phyloP scores from a whole-genome alignment of 2,329 filamentous ascomycete genomes.

The Microthyrium microscopicum region DNA sequence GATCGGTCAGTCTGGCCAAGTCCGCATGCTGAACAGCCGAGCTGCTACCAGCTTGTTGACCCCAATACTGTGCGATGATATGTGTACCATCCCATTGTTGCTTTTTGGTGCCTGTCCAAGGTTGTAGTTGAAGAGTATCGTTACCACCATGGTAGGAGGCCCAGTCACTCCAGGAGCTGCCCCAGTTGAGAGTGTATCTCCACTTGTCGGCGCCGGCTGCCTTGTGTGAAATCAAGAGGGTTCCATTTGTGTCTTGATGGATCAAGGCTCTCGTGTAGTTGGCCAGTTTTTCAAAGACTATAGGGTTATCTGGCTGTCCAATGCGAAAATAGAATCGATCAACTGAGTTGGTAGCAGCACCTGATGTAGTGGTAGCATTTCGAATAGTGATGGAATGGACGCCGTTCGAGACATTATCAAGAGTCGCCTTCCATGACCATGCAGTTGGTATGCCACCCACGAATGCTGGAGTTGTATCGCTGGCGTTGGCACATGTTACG shows the following conservation, averaged over 20 bases:
- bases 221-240: slow-evolving; percentile 37
- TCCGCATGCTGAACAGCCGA: slow-evolving; percentile 45
- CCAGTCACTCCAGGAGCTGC: slow-evolving; percentile 43
- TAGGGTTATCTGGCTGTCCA: slow-evolving; percentile 39
- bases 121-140: slow-evolving; percentile 28
- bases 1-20: slow-evolving; percentile 21
- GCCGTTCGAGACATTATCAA: slow-evolving; percentile 42
- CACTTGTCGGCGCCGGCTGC: slow-evolving; percentile 46
- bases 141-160: slow-evolving; percentile 36
- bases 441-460: slow-evolving; percentile 36
- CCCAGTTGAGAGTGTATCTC: slow-evolving; percentile 47
- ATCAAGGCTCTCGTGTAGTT: slow-evolving; percentile 43
- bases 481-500: slow-evolving; percentile 27
- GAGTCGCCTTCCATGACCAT: slow-evolving; percentile 36
- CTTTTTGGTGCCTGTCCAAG: slow-evolving; percentile 40
- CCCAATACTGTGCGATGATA: slow-evolving; percentile 48
- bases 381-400: slow-evolving; percentile 41
- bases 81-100: slow-evolving; percentile 47
- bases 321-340: slow-evolving; percentile 47
- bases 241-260: slow-evolving; percentile 18
- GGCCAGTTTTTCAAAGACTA: slow-evolving; percentile 37
- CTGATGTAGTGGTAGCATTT: slow-evolving; percentile 31
- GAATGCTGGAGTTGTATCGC: slow-evolving; percentile 20
- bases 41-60: slow-evolving; percentile 39
- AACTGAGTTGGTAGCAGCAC: slow-evolving; percentile 30